Conservation (phyloP, 371 early-diverging fungal species). For the Circinella umbellata region DNA sequence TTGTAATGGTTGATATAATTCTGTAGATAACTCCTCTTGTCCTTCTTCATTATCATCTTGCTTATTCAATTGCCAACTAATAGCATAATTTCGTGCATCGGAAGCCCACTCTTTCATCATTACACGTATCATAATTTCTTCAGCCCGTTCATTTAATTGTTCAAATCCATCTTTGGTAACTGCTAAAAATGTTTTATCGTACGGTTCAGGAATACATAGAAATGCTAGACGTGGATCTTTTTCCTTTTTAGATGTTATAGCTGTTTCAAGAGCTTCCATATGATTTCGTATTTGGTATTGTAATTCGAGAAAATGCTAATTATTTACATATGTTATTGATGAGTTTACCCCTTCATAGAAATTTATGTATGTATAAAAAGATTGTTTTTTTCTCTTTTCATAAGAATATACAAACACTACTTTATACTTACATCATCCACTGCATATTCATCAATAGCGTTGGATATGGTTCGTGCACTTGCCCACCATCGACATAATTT, state of each 20-base stretch:
- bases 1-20: constrained; percentile 63
- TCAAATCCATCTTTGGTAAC: constrained; percentile 29
- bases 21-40: constrained; percentile 59
- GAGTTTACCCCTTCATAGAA: background rate
- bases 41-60: constrained; percentile 3
- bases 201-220: constrained; percentile 5
- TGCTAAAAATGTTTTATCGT: constrained; percentile 27
- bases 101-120: constrained; percentile 64
- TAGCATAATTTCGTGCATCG: constrained; percentile 59
- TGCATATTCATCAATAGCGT: constrained; percentile 53
- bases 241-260: constrained; percentile 14
- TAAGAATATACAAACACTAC: no score
- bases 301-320: constrained; percentile 58
- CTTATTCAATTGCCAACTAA: constrained; percentile 40
- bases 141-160: constrained; percentile 49
- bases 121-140: constrained; percentile 57
- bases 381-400: no score
- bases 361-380: no score
- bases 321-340: constrained; percentile 18
- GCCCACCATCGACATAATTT: constrained; percentile 59
- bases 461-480: constrained; percentile 45
- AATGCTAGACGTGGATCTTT: constrained; percentile 24
- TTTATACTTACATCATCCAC: constrained; percentile 56
- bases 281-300: constrained; percentile 49
- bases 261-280: background rate